Percentiles rank a stretch among this genome's conserved stretches.
These are phyloP conservation scores for Leishmania turanica DNA, from an alignment of 208 protist species.

Conservation along the genomic window DNA sequence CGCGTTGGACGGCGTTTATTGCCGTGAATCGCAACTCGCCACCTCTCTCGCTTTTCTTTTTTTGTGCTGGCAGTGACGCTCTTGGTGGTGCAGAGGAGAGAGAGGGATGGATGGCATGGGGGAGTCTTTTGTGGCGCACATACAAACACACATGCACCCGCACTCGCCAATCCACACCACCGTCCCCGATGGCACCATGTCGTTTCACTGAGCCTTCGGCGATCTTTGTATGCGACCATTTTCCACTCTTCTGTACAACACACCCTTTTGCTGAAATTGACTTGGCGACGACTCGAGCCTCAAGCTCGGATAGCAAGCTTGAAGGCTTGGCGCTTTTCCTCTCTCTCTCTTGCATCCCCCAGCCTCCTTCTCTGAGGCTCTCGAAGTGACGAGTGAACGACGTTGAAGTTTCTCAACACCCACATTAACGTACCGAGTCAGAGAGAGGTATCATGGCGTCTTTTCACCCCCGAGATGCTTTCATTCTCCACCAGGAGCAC, in stretches of 20 bases:
- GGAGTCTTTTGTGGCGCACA: not conserved
- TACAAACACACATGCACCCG: not conserved
- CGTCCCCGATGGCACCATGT: not conserved
- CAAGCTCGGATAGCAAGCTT: not conserved
- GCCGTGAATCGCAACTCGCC: not conserved
- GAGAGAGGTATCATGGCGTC: slow-evolving; percentile 36
- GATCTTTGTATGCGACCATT: not conserved
- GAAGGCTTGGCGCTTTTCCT: not conserved
- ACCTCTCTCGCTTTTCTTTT: not conserved
- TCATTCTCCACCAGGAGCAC: slow-evolving; percentile 89
- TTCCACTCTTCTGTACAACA: not conserved
- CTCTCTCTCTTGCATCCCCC: not conserved
- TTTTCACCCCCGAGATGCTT: slow-evolving; percentile 82
- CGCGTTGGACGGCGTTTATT: not conserved
- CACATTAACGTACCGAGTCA: not conserved
- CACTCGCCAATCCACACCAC: no score
- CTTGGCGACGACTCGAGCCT: not conserved
- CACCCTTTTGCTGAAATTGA: not conserved
- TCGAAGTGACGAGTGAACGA: not conserved
- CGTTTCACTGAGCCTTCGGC: not conserved
- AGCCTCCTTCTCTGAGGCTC: not conserved
- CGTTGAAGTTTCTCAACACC: not conserved
- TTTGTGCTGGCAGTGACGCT: not conserved
- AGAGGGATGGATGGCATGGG: not conserved
- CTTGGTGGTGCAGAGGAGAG: not conserved